Conservation (phyloP, 257 asterid genomes). For the Anisodus acutangulus region DNA sequence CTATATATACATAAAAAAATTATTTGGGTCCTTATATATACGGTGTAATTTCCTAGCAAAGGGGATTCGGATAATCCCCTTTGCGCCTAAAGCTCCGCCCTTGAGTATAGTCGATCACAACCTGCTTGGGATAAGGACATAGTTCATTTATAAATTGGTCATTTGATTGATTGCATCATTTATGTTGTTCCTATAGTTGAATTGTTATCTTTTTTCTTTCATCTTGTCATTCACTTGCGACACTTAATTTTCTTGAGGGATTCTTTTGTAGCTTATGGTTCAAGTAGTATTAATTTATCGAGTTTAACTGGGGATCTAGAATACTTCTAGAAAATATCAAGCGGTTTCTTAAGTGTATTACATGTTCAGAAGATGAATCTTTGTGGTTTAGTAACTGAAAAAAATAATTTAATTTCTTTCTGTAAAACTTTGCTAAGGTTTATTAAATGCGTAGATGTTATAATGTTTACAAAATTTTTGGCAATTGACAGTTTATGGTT, state of each 20-base stretch:
- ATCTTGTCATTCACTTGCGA: conserved; percentile 5
- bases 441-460: not conserved
- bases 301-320: not conserved
- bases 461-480: conserved; percentile 11
- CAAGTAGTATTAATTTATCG: not conserved
- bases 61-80: not conserved
- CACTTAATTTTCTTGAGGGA: not conserved
- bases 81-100: not conserved
- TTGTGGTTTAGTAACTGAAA: conserved; percentile 4
- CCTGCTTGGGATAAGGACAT: not conserved
- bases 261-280: conserved; percentile 10
- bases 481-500: not conserved
- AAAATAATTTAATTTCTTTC: not conserved
- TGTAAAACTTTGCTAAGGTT: not conserved
- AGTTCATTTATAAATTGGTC: not conserved
- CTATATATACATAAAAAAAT: too few species aligned
- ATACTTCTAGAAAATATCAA: conserved; percentile 4
- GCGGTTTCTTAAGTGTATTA: not conserved
- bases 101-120: not conserved
- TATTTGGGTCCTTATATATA: not conserved
- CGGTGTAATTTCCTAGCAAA: not conserved
- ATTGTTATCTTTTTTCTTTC: not conserved
- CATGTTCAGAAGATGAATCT: not conserved
- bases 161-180: not conserved
- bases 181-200: not conserved